These are phyloP conservation scores for Rhodamnia rubescens DNA, from an alignment of 345 rosid genomes.

Conservation along the genomic window DNA sequence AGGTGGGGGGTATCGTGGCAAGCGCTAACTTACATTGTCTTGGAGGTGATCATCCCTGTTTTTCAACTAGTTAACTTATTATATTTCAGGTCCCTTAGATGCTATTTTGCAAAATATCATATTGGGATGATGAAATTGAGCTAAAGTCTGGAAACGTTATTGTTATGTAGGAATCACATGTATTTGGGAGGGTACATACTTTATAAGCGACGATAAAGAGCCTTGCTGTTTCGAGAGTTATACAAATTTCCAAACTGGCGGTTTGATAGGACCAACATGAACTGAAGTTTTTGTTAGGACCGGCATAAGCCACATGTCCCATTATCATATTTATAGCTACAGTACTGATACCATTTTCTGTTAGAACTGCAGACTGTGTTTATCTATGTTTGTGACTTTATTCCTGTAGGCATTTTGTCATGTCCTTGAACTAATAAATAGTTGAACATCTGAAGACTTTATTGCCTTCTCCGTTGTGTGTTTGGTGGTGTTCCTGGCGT, in stretches of 20 bases:
- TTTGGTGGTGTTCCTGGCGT: background rate
- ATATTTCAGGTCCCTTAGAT: conserved; percentile 1
- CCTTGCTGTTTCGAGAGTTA: conserved; percentile 19
- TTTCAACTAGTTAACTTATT: conserved; percentile 10
- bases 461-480: background rate
- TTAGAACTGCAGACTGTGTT: background rate
- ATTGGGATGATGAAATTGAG: conserved; percentile 11
- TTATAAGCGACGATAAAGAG: conserved; percentile 12
- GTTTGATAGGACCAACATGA: conserved; percentile 15
- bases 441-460: background rate
- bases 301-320: background rate
- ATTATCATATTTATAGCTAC: background rate
- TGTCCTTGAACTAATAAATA: background rate
- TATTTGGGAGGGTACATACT: conserved; percentile 22
- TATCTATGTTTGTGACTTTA: background rate
- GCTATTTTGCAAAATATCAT: conserved; percentile 16
- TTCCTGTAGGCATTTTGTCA: background rate
- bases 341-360: background rate
- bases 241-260: conserved; percentile 5
- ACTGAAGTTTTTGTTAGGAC: conserved; percentile 1
- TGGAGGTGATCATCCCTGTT: conserved; percentile 30
- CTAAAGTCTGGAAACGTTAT: conserved; percentile 20
- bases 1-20: conserved; percentile 63
- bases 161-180: conserved; percentile 37
- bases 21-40: conserved; percentile 30